Evolutionary conservation across 805 yeast genomes (phyloP).

Genomic region (Barnettozyma botsteinii): DNA sequence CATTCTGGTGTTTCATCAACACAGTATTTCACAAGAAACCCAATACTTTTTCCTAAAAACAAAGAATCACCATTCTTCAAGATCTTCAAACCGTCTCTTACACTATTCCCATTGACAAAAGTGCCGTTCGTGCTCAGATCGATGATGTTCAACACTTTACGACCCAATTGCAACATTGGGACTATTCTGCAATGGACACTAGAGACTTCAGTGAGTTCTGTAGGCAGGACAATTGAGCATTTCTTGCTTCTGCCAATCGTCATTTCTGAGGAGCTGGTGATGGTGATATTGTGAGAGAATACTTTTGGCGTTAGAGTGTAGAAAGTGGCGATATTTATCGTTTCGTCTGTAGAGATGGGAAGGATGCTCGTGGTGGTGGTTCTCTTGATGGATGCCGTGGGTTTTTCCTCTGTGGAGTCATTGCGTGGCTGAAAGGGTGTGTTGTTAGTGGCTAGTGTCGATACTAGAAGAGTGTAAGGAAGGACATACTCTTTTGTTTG

Average conservation of each 20-base stretch:
- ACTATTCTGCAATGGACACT: conserved; percentile 56
- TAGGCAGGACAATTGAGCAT: conserved; percentile 45
- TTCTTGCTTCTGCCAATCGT: conserved; percentile 52
- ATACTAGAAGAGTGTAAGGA: background rate
- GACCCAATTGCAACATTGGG: conserved; percentile 24
- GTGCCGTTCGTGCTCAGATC: conserved; percentile 63
- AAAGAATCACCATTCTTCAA: conserved; percentile 19
- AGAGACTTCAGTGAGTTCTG: conserved; percentile 53
- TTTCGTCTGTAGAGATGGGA: background rate
- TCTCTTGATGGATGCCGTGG: conserved; percentile 11
- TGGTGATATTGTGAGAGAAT: conserved; percentile 14
- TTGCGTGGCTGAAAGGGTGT: background rate
- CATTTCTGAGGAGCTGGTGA: conserved; percentile 29
- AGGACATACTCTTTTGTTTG: background rate
- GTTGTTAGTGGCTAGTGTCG: background rate
- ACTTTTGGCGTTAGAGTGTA: conserved; percentile 12
- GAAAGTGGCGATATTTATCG: conserved; percentile 11
- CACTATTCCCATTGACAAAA: conserved; percentile 44
- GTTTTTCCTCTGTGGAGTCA: conserved; percentile 12
- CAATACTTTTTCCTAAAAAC: conserved; percentile 6
- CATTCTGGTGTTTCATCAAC: conserved; percentile 23
- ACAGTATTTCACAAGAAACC: conserved; percentile 4
- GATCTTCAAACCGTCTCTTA: conserved; percentile 30
- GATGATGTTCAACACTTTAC: conserved; percentile 35
- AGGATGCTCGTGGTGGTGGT: conserved; percentile 14